Percentiles rank a stretch among this genome's conserved stretches.
Evolutionary conservation across 257 asterid species (phyloP).

Genomic region (Forsythia viridissima): DNA sequence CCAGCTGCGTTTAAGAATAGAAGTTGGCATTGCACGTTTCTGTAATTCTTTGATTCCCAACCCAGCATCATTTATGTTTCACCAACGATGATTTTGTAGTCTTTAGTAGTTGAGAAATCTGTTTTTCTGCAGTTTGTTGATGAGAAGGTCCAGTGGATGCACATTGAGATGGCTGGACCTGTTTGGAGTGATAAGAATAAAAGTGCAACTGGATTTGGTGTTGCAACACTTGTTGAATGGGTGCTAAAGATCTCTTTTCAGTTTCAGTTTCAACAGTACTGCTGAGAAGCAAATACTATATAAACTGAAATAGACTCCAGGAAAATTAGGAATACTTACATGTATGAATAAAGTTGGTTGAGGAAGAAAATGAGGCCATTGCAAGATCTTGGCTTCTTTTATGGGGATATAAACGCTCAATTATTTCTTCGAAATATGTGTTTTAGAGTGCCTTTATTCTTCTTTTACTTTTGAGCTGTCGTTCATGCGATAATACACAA

Average conservation of each 20-base stretch:
- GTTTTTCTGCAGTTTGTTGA: conserved; percentile 73
- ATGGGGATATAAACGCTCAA: too few species aligned
- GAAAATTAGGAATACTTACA: not conserved
- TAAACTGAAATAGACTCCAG: not conserved
- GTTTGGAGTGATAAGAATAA: conserved; percentile 87
- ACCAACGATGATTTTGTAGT: not conserved
- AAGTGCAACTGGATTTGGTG: conserved; percentile 81
- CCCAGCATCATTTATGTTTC: not conserved
- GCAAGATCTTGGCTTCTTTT: not conserved
- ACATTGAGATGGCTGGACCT: conserved; percentile 93
- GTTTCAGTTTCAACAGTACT: too few species aligned
- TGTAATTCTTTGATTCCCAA: not conserved
- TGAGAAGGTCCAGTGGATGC: conserved; percentile 98
- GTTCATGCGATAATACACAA: not conserved
- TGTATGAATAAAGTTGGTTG: not conserved
- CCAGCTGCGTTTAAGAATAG: not conserved
- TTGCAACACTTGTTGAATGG: conserved; percentile 87
- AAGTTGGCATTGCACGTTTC: not conserved
- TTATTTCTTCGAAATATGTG: too few species aligned
- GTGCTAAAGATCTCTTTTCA: conserved; percentile 25
- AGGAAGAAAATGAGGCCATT: not conserved
- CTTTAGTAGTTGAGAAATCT: not conserved
- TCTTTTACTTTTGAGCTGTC: not conserved
- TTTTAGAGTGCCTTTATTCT: not conserved
- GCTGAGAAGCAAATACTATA: not conserved